phyloP scores from a whole-genome alignment of 163 green algal species.

The Scenedesmus sp. region DNA sequence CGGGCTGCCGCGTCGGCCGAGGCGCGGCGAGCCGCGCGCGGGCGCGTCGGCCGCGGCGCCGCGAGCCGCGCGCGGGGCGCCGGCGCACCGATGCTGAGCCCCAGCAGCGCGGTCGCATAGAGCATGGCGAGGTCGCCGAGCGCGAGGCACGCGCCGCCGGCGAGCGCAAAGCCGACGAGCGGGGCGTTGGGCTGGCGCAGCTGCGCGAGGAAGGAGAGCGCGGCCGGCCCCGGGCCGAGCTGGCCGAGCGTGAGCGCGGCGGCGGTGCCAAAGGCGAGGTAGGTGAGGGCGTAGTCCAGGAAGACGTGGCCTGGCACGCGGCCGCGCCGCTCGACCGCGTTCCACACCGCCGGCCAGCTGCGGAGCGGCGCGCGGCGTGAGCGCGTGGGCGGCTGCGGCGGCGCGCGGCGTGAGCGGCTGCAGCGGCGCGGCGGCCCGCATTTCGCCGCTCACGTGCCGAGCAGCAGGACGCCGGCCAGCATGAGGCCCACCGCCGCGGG shows the following conservation, averaged over 20 bases:
- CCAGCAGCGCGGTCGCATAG: conserved; percentile 33
- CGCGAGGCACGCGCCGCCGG: conserved; percentile 15
- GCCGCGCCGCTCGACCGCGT: conserved; percentile 21
- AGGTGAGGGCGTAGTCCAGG: conserved; percentile 41
- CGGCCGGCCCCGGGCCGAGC: not conserved
- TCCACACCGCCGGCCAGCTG: conserved; percentile 42
- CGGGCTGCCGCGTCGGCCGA: too few species aligned
- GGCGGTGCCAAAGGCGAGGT: not conserved
- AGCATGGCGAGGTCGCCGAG: conserved; percentile 33
- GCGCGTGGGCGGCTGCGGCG: not conserved
- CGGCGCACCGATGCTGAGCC: conserved; percentile 39
- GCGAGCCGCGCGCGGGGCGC: too few species aligned
- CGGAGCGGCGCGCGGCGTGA: not conserved
- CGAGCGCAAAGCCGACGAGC: conserved; percentile 26
- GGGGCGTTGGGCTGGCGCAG: conserved; percentile 23
- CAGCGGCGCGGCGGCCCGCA: too few species aligned
- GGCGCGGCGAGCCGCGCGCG: too few species aligned
- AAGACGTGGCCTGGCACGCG: conserved; percentile 33
- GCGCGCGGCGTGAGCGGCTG: too few species aligned
- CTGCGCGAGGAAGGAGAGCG: conserved; percentile 30
- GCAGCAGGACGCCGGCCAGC: conserved; percentile 36
- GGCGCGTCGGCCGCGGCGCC: too few species aligned
- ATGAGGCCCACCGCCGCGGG: conserved; percentile 35
- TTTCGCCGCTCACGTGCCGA: conserved; percentile 22
- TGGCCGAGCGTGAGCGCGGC: conserved; percentile 37